Conservation (phyloP, 108 stramenopile genomes). For the Stephanodiscus minutulus region DNA sequence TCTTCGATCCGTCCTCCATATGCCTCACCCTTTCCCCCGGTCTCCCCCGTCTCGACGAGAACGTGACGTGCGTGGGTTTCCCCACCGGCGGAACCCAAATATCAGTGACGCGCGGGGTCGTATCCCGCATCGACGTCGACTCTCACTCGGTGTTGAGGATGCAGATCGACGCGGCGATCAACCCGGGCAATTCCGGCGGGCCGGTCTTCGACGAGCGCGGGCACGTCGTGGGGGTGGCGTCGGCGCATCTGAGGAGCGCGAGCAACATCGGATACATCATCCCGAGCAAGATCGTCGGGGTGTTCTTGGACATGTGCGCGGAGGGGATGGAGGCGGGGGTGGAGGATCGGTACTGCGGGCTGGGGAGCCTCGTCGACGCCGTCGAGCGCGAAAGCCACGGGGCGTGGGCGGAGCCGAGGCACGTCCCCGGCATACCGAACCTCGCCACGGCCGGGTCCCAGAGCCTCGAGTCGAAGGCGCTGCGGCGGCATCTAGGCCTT, state of each 20-base stretch:
- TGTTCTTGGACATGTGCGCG: conserved; percentile 49
- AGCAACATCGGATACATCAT: conserved; percentile 74
- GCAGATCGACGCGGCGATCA: conserved; percentile 78
- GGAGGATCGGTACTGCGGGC: conserved; percentile 33
- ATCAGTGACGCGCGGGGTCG: conserved; percentile 67
- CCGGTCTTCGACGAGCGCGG: conserved; percentile 68
- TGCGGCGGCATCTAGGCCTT: conserved; percentile 42
- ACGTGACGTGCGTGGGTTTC: conserved; percentile 74
- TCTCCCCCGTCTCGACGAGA: conserved; percentile 61
- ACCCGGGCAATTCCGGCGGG: conserved; percentile 66
- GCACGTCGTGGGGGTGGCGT: conserved; percentile 69
- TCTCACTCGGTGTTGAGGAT: conserved; percentile 57
- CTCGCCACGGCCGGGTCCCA: conserved; percentile 37
- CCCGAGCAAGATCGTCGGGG: conserved; percentile 53
- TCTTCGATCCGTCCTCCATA: neutral
- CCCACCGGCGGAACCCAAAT: conserved; percentile 68
- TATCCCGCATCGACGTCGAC: conserved; percentile 65
- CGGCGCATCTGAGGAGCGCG: conserved; percentile 47
- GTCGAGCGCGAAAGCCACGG: neutral
- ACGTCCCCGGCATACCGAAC: conserved; percentile 47
- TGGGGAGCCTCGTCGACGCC: conserved; percentile 24
- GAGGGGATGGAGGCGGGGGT: conserved; percentile 34
- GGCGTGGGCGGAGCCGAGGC: conserved; percentile 19
- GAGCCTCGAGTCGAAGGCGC: conserved; percentile 47
- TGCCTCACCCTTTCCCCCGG: conserved; percentile 15